Conservation (phyloP, 805 yeast species). For the Candida incommunis region DNA sequence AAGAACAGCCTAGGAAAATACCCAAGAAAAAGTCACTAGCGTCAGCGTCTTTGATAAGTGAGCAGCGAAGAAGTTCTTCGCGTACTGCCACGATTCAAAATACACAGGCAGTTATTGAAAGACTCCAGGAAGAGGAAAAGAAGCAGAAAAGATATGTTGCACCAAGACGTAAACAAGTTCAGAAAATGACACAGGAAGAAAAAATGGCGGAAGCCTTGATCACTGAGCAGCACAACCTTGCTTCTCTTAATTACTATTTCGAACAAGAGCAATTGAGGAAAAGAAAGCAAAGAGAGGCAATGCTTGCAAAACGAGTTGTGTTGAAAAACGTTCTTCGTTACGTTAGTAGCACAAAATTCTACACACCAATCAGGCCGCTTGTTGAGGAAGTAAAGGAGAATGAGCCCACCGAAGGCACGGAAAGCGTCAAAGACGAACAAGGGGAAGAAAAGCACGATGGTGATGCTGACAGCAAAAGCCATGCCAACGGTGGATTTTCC, state of each 20-base stretch:
- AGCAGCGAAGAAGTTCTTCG: conserved; percentile 55
- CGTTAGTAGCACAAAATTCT: conserved; percentile 30
- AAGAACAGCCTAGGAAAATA: conserved; percentile 6
- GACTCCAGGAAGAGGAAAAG: conserved; percentile 53
- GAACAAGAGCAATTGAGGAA: conserved; percentile 78
- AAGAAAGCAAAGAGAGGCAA: conserved; percentile 58
- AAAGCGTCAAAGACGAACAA: conserved; percentile 11
- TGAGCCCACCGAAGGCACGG: conserved; percentile 6
- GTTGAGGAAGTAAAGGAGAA: conserved; percentile 4
- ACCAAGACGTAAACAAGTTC: conserved; percentile 15
- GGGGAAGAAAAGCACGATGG: conserved; percentile 8
- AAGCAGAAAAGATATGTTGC: conserved; percentile 31
- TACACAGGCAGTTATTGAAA: conserved; percentile 62
- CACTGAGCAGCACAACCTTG: conserved; percentile 65
- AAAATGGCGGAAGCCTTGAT: conserved; percentile 68
- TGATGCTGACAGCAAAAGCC: not conserved
- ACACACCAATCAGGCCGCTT: conserved; percentile 35
- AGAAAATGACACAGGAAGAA: conserved; percentile 50
- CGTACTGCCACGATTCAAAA: conserved; percentile 66
- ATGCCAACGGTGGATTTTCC: not conserved
- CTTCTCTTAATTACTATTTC: conserved; percentile 60
- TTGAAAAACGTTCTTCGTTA: conserved; percentile 47
- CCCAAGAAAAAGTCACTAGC: conserved; percentile 8
- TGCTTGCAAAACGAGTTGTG: conserved; percentile 49
- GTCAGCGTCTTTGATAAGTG: conserved; percentile 29